Conservation (phyloP, 768 basidiomycete genomes). For the Tephrocybe sp. region DNA sequence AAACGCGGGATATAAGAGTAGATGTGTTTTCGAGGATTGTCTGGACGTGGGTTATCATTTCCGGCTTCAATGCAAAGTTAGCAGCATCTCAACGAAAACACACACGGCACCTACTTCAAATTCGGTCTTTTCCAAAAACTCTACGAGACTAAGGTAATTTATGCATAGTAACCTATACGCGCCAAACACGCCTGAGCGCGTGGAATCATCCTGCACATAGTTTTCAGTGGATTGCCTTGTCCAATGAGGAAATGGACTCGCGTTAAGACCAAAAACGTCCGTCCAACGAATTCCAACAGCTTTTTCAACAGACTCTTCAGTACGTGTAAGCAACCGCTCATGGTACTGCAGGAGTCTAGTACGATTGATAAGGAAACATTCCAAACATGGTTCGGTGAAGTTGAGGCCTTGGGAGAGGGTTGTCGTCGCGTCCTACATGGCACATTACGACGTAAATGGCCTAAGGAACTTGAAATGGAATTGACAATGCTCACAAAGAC, state of each 20-base stretch:
- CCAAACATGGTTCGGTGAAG: constrained; percentile 19
- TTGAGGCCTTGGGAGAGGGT: constrained; percentile 23
- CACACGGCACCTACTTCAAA: constrained; percentile 21
- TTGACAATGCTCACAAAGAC: constrained; percentile 27
- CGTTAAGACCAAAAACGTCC: constrained; percentile 21
- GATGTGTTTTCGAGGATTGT: constrained; percentile 30
- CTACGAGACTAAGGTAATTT: constrained; percentile 28
- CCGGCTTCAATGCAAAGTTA: constrained; percentile 7
- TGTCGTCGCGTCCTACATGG: constrained; percentile 30
- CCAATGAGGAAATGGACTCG: background rate
- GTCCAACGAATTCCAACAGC: constrained; percentile 16
- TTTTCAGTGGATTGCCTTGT: background rate
- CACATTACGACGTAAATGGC: background rate
- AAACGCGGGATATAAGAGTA: constrained; percentile 30
- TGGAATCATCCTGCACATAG: constrained; percentile 20
- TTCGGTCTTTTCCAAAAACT: constrained; percentile 23
- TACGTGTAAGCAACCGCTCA: constrained; percentile 15
- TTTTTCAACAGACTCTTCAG: constrained; percentile 12
- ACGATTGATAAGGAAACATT: constrained; percentile 21
- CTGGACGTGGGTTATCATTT: constrained; percentile 23
- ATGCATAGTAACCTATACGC: constrained; percentile 38
- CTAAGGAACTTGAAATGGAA: no score
- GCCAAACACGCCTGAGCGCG: constrained; percentile 27
- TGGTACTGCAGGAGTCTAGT: constrained; percentile 23
- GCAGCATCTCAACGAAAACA: background rate